These are phyloP conservation scores for Agrostemma githago DNA, from an alignment of 148 eudicot species.

Conservation along the genomic window DNA sequence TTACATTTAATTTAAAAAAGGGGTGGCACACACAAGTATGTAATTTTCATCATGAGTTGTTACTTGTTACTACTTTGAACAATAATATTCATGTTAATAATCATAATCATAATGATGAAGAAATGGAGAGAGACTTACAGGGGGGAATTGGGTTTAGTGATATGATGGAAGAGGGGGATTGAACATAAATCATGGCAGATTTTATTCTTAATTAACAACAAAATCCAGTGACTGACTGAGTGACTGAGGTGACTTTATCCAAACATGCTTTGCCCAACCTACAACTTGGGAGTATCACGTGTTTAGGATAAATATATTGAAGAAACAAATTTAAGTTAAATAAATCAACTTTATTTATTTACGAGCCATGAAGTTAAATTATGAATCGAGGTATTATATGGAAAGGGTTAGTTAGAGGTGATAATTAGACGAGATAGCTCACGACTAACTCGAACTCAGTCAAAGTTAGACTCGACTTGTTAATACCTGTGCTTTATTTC, in stretches of 20 bases:
- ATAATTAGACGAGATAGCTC: too few relatives aligned
- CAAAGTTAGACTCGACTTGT: too few relatives aligned
- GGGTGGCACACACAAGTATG: neutral
- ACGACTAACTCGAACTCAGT: too few relatives aligned
- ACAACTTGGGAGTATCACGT: neutral
- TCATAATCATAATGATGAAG: neutral
- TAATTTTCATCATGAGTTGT: neutral
- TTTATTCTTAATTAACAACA: too few relatives aligned
- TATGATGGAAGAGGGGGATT: conserved; percentile 23
- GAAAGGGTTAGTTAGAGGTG: too few relatives aligned
- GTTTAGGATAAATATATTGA: too few relatives aligned
- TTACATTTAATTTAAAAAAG: neutral
- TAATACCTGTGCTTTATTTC: too few relatives aligned
- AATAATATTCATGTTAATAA: neutral
- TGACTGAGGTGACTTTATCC: neutral
- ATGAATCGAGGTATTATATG: too few relatives aligned
- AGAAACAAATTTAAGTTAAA: too few relatives aligned
- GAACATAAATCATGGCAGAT: conserved; percentile 18
- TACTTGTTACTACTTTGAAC: neutral
- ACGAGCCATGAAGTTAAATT: too few relatives aligned
- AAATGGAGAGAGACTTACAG: conserved; percentile 20
- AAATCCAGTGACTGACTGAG: too few relatives aligned
- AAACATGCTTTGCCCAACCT: neutral
- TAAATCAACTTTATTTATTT: too few relatives aligned
- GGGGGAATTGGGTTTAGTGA: conserved; percentile 16